phyloP scores from a whole-genome alignment of 1,284 basidiomycete genomes.

The Gomphus sp. region DNA sequence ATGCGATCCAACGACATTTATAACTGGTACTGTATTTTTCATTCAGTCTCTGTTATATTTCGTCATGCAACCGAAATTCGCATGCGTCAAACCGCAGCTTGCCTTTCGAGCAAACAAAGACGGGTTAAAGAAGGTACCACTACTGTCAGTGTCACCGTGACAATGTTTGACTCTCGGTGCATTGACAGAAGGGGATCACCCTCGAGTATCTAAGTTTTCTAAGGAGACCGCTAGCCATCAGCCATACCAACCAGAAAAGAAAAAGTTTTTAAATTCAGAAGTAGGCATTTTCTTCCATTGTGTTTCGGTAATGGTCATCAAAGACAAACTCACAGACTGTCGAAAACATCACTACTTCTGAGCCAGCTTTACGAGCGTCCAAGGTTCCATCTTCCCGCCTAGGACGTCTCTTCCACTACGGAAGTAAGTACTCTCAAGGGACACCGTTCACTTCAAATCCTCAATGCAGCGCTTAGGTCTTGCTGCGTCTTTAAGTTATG shows the following conservation, averaged over 20 bases:
- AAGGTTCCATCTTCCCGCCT: conserved; percentile 83
- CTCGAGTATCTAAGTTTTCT: no score
- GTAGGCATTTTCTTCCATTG: neutral
- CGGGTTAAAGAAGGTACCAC: neutral
- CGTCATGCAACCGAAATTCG: conserved; percentile 51
- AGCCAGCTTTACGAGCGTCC: conserved; percentile 52
- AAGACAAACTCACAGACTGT: neutral
- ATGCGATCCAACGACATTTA: conserved; percentile 24
- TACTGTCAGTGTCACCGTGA: no score
- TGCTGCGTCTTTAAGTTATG: conserved; percentile 63
- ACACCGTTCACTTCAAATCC: neutral
- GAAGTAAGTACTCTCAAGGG: conserved; percentile 43
- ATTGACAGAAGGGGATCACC: neutral
- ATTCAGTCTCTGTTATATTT: conserved; percentile 48
- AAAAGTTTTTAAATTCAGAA: neutral
- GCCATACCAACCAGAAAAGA: neutral
- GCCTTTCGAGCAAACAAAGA: neutral
- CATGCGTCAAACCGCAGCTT: conserved; percentile 30
- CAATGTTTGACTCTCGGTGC: neutral
- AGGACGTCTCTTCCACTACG: conserved; percentile 87
- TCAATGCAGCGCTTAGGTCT: conserved; percentile 38
- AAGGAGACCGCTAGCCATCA: no score
- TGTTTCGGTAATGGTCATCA: neutral
- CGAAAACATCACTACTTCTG: neutral
- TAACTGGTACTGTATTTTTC: conserved; percentile 60